A percentile compares a stretch with the other conserved stretches of the same genome.
phyloP scores from a whole-genome alignment of 768 basidiomycete species.

The Auriscalpium microsporum region DNA sequence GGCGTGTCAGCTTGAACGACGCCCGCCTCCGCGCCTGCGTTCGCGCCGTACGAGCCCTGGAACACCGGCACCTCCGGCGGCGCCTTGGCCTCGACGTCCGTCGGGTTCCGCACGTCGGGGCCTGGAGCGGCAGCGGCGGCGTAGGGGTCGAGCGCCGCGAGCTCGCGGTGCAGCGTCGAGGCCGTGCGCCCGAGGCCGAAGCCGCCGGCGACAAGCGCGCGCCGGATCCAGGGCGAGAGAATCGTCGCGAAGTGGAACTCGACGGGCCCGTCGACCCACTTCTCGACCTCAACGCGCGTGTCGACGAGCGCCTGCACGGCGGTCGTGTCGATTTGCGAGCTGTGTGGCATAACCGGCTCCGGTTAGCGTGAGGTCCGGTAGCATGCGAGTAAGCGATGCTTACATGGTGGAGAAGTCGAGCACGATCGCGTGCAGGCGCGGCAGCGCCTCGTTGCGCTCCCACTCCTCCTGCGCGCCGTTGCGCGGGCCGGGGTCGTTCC shows the following conservation, averaged over 20 bases:
- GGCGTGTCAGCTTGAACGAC: conserved; percentile 53
- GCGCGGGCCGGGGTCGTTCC: conserved; percentile 86
- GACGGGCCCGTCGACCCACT: conserved; percentile 70
- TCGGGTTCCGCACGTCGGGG: conserved; percentile 6
- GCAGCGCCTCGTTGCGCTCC: conserved; percentile 46
- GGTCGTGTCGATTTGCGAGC: conserved; percentile 86
- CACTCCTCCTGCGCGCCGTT: conserved; percentile 39
- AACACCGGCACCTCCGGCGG: background rate
- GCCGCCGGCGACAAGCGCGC: conserved; percentile 81
- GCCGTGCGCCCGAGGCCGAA: conserved; percentile 67
- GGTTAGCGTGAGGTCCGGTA: background rate
- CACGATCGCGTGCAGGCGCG: conserved; percentile 76
- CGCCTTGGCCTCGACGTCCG: conserved; percentile 12
- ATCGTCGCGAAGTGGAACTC: conserved; percentile 95
- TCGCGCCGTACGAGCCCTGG: conserved; percentile 6
- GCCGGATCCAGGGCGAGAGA: conserved; percentile 88
- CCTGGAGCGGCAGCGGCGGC: conserved; percentile 31
- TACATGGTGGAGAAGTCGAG: conserved; percentile 84
- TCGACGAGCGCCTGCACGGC: conserved; percentile 88
- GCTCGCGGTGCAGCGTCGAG: conserved; percentile 41
- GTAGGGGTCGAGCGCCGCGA: conserved; percentile 73
- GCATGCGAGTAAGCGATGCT: conserved; percentile 17
- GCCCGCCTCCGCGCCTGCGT: conserved; percentile 7
- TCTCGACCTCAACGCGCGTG: conserved; percentile 77
- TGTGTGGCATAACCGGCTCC: conserved; percentile 21